A percentile compares a stretch with the other conserved stretches of the same genome.
Conservation (phyloP, 2,329 filamentous ascomycete genomes). For the Hypoxylon sp. region DNA sequence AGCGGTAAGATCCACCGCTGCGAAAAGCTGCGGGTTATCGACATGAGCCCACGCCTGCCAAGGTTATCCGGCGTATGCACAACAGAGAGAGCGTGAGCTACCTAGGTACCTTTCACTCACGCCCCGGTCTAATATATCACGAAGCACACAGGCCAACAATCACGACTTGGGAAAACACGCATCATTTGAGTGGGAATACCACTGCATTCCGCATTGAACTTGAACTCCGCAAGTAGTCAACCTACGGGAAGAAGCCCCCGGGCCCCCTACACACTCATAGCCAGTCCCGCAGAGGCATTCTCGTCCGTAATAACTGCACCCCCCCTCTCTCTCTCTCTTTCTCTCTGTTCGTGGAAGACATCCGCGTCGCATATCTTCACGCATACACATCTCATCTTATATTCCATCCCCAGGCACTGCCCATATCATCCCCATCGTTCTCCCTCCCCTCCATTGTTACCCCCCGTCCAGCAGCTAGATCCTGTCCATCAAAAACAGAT, state of each 20-base stretch:
- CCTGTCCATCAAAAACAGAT: slow-evolving; percentile 38
- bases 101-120: slow-evolving; percentile 52
- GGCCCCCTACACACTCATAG: slow-evolving; percentile 21
- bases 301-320: slow-evolving; percentile 25
- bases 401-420: slow-evolving; percentile 36
- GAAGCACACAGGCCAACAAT: background rate
- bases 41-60: slow-evolving; percentile 78
- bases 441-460: background rate
- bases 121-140: slow-evolving; percentile 43
- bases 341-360: slow-evolving; percentile 33
- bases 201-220: no score
- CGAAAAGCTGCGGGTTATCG: slow-evolving; percentile 78
- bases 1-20: slow-evolving; percentile 79
- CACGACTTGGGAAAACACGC: background rate
- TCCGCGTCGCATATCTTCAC: slow-evolving; percentile 29
- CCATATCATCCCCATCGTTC: slow-evolving; percentile 26
- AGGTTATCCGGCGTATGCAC: slow-evolving; percentile 69
- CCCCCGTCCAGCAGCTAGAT: slow-evolving; percentile 32
- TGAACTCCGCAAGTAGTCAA: slow-evolving; percentile 27
- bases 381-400: background rate
- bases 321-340: no score
- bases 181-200: slow-evolving; percentile 22
- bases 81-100: slow-evolving; percentile 71
- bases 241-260: slow-evolving; percentile 25
- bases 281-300: slow-evolving; percentile 22